Evolutionary conservation across 179 eudicot genomes (phyloP).

Genomic region (Spergularia azorica): DNA sequence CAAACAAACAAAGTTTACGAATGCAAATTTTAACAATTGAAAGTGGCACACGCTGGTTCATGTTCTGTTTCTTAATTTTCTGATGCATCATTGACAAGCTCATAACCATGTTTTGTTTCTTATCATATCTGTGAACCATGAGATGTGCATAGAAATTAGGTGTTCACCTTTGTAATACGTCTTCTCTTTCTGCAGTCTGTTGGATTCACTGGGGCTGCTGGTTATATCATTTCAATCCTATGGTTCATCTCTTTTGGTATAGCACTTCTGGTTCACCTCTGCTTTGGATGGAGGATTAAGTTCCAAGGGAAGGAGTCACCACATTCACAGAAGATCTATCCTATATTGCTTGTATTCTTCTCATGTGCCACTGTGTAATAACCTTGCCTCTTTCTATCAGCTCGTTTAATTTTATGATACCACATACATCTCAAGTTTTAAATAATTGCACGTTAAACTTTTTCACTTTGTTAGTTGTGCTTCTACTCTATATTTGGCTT

Average conservation of each 20-base stretch:
- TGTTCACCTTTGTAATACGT: slow-evolving; percentile 20
- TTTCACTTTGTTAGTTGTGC: neutral
- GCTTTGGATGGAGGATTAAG: slow-evolving; percentile 69
- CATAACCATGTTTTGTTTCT: neutral
- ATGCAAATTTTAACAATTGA: neutral
- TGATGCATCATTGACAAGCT: slow-evolving; percentile 1
- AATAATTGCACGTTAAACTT: neutral
- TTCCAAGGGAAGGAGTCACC: slow-evolving; percentile 49
- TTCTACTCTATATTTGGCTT: neutral
- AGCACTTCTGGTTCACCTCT: slow-evolving; percentile 63
- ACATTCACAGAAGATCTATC: slow-evolving; percentile 52
- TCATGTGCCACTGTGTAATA: slow-evolving; percentile 81
- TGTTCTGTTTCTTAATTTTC: neutral
- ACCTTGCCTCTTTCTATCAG: slow-evolving; percentile 29
- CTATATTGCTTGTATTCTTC: slow-evolving; percentile 57
- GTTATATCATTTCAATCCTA: slow-evolving; percentile 59
- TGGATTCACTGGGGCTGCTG: slow-evolving; percentile 85
- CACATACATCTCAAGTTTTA: neutral
- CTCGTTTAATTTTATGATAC: neutral
- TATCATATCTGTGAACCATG: neutral
- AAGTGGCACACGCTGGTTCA: neutral
- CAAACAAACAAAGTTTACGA: neutral
- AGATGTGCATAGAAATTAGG: neutral
- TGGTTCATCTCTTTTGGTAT: slow-evolving; percentile 79
- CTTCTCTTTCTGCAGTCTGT: slow-evolving; percentile 70